phyloP scores from a whole-genome alignment of 176 grass and related monocot species.

The Aegilops speltoides region DNA sequence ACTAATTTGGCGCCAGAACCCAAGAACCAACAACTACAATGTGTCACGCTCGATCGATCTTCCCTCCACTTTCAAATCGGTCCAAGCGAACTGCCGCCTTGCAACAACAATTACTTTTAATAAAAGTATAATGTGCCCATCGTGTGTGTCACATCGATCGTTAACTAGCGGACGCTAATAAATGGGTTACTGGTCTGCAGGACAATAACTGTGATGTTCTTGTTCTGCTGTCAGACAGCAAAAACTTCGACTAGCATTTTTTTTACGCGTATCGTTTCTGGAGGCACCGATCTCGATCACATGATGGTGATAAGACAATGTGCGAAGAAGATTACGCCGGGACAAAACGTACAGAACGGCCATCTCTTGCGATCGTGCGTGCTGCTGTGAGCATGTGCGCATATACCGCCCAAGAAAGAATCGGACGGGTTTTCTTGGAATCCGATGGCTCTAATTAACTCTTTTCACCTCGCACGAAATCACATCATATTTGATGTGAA shows the following conservation, averaged over 20 bases:
- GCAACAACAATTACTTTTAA: background rate
- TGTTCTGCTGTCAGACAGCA: background rate
- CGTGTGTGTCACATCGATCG: background rate
- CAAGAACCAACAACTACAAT: too few species aligned
- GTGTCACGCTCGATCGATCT: too few species aligned
- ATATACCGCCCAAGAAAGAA: background rate
- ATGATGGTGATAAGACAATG: background rate
- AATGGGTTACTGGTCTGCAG: background rate
- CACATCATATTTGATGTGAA: background rate
- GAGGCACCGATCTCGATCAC: background rate
- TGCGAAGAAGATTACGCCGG: background rate
- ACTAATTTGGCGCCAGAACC: constrained; percentile 4
- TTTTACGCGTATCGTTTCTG: background rate
- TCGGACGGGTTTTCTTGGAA: background rate
- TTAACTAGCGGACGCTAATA: background rate
- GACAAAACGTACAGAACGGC: background rate
- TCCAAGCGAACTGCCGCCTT: constrained; percentile 16
- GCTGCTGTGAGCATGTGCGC: background rate
- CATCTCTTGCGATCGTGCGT: background rate
- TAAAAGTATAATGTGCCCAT: background rate
- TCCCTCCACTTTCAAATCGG: constrained; percentile 8
- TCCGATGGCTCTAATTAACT: background rate
- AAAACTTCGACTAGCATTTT: background rate
- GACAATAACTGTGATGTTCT: background rate
- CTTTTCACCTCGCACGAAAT: background rate